These are phyloP conservation scores for Centella asiatica DNA, from an alignment of 129 eudicot species.

Conservation along the genomic window DNA sequence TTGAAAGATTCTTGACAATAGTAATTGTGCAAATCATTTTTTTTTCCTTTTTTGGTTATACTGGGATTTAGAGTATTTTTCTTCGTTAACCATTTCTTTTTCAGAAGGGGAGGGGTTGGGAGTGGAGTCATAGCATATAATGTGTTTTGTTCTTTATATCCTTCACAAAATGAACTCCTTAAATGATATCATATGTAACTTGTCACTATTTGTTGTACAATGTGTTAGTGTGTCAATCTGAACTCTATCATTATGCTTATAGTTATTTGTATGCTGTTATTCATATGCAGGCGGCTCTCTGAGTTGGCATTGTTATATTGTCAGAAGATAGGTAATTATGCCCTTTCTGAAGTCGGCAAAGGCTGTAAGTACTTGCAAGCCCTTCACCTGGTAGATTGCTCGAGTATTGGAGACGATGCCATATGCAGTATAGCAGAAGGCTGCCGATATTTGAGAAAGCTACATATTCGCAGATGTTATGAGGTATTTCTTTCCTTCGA, in stretches of 20 bases:
- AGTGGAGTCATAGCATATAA: too few species aligned
- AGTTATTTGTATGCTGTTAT: constrained; percentile 3
- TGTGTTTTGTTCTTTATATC: too few species aligned
- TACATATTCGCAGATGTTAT: constrained; percentile 88
- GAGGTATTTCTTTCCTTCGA: constrained; percentile 34
- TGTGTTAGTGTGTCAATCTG: not conserved
- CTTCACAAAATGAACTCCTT: not conserved
- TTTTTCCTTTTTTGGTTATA: too few species aligned
- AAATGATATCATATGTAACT: not conserved
- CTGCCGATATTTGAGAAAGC: constrained; percentile 63
- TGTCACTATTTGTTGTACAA: constrained; percentile 1
- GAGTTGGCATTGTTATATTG: constrained; percentile 84
- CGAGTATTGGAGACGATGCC: constrained; percentile 78
- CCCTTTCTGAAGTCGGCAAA: constrained; percentile 74
- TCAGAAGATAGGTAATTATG: constrained; percentile 62
- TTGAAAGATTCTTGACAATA: too few species aligned
- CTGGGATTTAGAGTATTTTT: too few species aligned
- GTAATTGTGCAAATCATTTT: too few species aligned
- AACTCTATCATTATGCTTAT: not conserved
- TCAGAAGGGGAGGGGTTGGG: too few species aligned
- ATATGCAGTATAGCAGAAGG: constrained; percentile 74
- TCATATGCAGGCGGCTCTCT: constrained; percentile 60
- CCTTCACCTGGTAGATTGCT: constrained; percentile 85
- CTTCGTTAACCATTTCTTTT: too few species aligned
- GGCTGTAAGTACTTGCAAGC: constrained; percentile 87